phyloP scores from a whole-genome alignment of 495 filamentous ascomycete species.

The Hypoxylon fragiforme region DNA sequence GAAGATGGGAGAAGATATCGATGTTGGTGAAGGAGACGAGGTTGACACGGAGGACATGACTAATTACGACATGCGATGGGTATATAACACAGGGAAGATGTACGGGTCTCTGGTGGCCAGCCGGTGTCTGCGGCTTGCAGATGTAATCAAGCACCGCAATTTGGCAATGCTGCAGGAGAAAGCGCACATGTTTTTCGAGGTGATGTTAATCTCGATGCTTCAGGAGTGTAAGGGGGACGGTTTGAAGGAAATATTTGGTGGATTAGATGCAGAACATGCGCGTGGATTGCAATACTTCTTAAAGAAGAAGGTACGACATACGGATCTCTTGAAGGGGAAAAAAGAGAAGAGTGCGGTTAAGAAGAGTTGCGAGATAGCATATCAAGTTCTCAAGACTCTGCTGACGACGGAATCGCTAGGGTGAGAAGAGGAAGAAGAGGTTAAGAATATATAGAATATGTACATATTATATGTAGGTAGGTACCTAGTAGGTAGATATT shows the following conservation, averaged over 20 bases:
- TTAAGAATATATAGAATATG: too few relatives aligned
- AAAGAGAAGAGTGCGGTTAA: conserved; percentile 63
- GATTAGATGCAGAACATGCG: conserved; percentile 57
- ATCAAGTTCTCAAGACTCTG: conserved; percentile 59
- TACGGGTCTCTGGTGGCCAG: conserved; percentile 75
- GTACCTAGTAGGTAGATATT: too few relatives aligned
- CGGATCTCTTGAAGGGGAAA: conserved; percentile 66
- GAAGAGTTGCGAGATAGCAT: conserved; percentile 71
- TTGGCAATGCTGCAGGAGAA: conserved; percentile 75
- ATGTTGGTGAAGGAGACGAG: conserved; percentile 56
- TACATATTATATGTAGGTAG: too few relatives aligned
- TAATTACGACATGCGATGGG: conserved; percentile 57
- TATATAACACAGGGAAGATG: conserved; percentile 91
- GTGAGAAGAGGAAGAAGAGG: neutral
- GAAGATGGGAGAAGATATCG: conserved; percentile 73
- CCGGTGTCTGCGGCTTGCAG: conserved; percentile 60
- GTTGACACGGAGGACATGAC: conserved; percentile 55
- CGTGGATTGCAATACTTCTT: conserved; percentile 78
- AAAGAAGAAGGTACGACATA: conserved; percentile 72
- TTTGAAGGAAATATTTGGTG: conserved; percentile 26
- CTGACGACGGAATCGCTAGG: conserved; percentile 38
- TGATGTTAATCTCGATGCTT: conserved; percentile 75
- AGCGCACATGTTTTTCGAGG: conserved; percentile 75
- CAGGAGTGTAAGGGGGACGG: conserved; percentile 51
- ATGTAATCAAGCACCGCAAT: conserved; percentile 74